These are phyloP conservation scores for Pinus taeda DNA, from an alignment of 75 land plant genomes.

Conservation along the genomic window DNA sequence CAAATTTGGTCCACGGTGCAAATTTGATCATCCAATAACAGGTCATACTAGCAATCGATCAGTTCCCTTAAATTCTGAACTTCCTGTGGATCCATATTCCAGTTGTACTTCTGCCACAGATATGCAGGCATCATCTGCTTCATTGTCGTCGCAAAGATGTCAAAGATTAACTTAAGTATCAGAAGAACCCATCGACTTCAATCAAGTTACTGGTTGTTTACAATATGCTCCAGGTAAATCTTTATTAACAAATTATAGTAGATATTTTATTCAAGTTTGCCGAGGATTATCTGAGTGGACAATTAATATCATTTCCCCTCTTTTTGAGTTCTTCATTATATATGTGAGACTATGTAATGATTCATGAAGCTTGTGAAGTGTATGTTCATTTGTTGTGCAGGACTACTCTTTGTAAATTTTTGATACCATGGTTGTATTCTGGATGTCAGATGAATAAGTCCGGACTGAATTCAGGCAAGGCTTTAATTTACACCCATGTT, in stretches of 20 bases:
- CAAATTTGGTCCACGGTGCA: constrained; percentile 94
- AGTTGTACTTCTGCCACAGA: neutral
- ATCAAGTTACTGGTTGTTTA: neutral
- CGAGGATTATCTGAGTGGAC: neutral
- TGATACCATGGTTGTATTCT: neutral
- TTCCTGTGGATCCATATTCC: constrained; percentile 15
- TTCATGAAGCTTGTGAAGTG: neutral
- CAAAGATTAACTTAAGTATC: neutral
- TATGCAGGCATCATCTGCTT: neutral
- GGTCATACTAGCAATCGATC: constrained; percentile 20
- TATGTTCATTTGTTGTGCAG: neutral
- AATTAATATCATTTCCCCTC: neutral
- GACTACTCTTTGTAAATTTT: neutral
- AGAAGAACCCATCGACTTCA: neutral
- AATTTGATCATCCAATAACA: constrained; percentile 82
- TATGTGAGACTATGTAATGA: neutral
- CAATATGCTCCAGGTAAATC: neutral
- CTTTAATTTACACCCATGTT: neutral
- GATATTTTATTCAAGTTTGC: neutral
- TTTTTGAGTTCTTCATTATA: neutral
- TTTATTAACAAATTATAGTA: neutral
- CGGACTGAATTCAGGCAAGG: neutral
- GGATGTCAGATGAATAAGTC: neutral
- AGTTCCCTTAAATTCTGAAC: constrained; percentile 29
- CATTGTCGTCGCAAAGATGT: neutral